Evolutionary conservation across 169 alveolate genomes (phyloP), one percentile per base, ranked within the genome.

Genomic region (Haemoproteus tartakovskyi): DNA sequence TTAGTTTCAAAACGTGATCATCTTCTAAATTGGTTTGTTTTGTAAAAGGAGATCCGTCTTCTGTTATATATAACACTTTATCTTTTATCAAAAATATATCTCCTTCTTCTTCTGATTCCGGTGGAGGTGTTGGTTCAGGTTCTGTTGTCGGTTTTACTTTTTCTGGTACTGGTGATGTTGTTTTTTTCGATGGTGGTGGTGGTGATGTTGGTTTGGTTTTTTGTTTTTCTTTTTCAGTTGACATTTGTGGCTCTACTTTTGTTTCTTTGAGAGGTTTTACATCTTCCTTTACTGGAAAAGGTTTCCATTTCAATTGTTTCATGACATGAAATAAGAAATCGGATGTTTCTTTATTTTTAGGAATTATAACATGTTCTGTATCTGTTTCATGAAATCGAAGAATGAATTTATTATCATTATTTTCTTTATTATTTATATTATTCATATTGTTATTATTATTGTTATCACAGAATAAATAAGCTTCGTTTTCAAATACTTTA

Each of bases 71-170:
- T 29, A 74, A 41, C 21, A 30, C 40, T n/a, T 74, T 74, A 11
- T 57, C 50, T 59, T 74, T 74, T 54, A 74, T 57, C 27, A 37
- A 41, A 61, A 74, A 74, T 26, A 51, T 74, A 26, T 74, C 78
- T 43, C 24, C 62, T 29, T 43, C 33, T 22, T 74, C 48, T n/a
- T 30, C 36, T 24, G 78, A 37, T n/a, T n/a, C n/a, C n/a, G n/a
- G n/a, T n/a, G 29, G 14, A 6, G 29, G 27, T 43, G 11, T 6
- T 22, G n/a, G 30, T 21, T 41, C 54, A 56, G 22, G 47, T 14
- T 30, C 57, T 8, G 16, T 40, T 50, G 24, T 56, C 40, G 19
- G 40, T 54, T 54, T 8, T 27, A 11, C 8, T 48, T 14, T 22
- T 62, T 5, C n/a, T n/a, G n/a, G n/a, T n/a, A n/a, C n/a, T n/a